These are phyloP conservation scores for Nakaseomyces sp. DNA, from an alignment of 1,139 yeast genomes.

Conservation along the genomic window DNA sequence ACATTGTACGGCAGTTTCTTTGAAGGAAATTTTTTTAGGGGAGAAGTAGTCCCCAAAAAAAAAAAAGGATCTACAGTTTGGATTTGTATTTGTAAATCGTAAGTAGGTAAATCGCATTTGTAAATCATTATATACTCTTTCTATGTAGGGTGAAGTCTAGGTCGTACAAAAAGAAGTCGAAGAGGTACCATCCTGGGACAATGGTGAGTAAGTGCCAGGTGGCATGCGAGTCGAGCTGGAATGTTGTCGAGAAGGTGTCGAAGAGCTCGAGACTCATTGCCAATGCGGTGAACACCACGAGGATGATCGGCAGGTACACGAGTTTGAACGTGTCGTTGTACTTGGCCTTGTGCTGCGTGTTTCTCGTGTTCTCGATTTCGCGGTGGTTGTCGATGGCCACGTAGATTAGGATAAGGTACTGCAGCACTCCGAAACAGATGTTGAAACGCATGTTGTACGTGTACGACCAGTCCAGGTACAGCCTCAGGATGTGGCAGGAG, in stretches of 20 bases:
- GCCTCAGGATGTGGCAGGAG: conserved; percentile 53
- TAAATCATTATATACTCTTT: too few species aligned
- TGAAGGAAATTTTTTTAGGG: too few species aligned
- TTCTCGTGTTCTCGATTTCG: conserved; percentile 4
- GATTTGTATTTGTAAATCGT: too few species aligned
- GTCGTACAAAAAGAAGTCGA: conserved; percentile 33
- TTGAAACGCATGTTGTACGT: conserved; percentile 93
- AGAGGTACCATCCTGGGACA: conserved; percentile 41
- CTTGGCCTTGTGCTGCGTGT: conserved; percentile 9
- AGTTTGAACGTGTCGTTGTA: conserved; percentile 34
- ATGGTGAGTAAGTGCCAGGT: conserved; percentile 83
- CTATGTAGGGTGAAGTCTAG: conserved; percentile 4
- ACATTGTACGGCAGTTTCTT: too few species aligned
- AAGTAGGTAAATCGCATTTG: too few species aligned
- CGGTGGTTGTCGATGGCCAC: not conserved
- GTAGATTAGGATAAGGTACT: conserved; percentile 39
- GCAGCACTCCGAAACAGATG: conserved; percentile 64
- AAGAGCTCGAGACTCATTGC: conserved; percentile 86
- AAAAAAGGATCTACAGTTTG: too few species aligned
- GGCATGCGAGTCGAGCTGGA: conserved; percentile 82
- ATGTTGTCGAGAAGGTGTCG: conserved; percentile 71
- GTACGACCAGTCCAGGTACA: conserved; percentile 76
- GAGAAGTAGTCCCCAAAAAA: too few species aligned
- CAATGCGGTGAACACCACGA: conserved; percentile 45
- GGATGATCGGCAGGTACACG: conserved; percentile 38